A percentile compares a stretch with the other conserved stretches of the same genome.
These are phyloP conservation scores for Populus deltoides DNA, from an alignment of 345 rosid species.

Conservation along the genomic window DNA sequence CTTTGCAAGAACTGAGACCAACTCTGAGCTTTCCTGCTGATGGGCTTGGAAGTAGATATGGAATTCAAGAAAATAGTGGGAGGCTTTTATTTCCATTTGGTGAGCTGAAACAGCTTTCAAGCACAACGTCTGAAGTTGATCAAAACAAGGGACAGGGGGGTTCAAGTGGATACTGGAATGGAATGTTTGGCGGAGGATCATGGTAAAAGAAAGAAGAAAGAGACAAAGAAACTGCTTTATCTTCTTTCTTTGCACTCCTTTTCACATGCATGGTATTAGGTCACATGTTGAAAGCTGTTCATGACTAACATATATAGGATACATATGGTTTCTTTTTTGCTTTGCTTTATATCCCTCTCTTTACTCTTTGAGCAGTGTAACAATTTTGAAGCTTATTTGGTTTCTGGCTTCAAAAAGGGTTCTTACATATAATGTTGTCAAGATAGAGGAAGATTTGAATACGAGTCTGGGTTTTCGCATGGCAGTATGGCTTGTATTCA, in stretches of 20 bases:
- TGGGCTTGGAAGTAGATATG: constrained; percentile 38
- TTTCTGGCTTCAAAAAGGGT: constrained; percentile 20
- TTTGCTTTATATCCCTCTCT: constrained; percentile 1
- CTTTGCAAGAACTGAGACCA: constrained; percentile 49
- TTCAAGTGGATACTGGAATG: constrained; percentile 27
- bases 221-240: not conserved
- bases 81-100: constrained; percentile 46
- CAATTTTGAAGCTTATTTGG: constrained; percentile 13
- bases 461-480: not conserved
- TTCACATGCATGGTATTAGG: not conserved
- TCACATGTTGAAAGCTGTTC: constrained; percentile 14
- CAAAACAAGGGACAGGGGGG: constrained; percentile 41
- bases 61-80: constrained; percentile 40
- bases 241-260: not conserved
- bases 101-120: constrained; percentile 35
- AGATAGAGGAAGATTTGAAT: constrained; percentile 20
- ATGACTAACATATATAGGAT: constrained; percentile 16
- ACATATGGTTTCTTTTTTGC: constrained; percentile 3
- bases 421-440: not conserved
- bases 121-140: constrained; percentile 31
- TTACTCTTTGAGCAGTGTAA: constrained; percentile 15
- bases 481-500: constrained; percentile 10
- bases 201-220: constrained; percentile 14
- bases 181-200: constrained; percentile 31
- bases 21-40: constrained; percentile 43